Evolutionary conservation across 2,329 filamentous ascomycete genomes (phyloP), one percentile per base, ranked within the genome.

Genomic region (Cladosporium sp.): DNA sequence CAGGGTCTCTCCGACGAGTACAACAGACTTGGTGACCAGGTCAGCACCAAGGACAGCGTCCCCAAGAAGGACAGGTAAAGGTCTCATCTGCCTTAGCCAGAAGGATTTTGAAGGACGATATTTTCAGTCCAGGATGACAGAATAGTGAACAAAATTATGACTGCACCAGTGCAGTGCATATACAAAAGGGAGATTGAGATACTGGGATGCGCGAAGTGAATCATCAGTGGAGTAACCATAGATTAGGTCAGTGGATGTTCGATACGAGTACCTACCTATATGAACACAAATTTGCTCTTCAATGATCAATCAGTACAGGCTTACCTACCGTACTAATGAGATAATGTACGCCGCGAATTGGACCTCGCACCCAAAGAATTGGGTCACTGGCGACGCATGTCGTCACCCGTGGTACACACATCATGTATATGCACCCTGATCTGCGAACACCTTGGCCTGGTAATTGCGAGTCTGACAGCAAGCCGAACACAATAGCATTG

Each of bases 1-100:
- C 84, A 89, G 71, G 89, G 89, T 52, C 81, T 97, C 60, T 85
- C 86, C 73, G 83, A 85, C 71, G 92, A 95, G 79, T 97, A 97
- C 76, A 84, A 90, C 72, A 85, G 87, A 65, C 80, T 97, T 67
- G 86, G 90, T 63, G 92, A 97, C 71, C 85, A 94, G 80, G 88
- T 92, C 66, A 82, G 85, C 59, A 77, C 79, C 59, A 80, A 83
- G 61, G 76, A 80, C 58, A 70, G 70, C 54, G 75, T 72, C 36
- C 75, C 78, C 56, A 84, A 83, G 77, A 84, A 84, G 74, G 77
- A 79, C 65, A 72, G 78, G 67, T 85, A 76, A 74, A 45, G 34
- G 10, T 9, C 34, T 34, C 13, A n/a, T 15, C 19, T 1, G 15
- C 12, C 3, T 22, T 19, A 17, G 25, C 17, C 32, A 12, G 5